phyloP scores from a whole-genome alignment of 257 asterid genomes.

The Catharanthus roseus region DNA sequence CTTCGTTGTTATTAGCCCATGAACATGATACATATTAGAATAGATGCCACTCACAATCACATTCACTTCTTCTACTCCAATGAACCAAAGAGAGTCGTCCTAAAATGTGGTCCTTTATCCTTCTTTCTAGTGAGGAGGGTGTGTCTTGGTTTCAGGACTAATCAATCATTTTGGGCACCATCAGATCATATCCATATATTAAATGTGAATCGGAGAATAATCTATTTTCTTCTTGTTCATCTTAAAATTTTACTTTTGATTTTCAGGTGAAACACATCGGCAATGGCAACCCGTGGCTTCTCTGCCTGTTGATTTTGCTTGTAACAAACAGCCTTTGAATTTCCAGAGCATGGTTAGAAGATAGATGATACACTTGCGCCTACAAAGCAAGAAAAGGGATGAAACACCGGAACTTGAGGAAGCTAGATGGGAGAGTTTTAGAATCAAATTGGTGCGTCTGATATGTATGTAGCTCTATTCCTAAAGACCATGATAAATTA shows the following conservation, averaged over 20 bases:
- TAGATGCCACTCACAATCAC: too few species aligned
- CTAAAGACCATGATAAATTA: neutral
- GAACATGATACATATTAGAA: neutral
- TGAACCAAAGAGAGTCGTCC: neutral
- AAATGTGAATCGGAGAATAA: too few species aligned
- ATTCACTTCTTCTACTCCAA: neutral
- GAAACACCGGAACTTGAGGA: neutral
- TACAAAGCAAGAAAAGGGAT: neutral
- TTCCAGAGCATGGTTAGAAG: neutral
- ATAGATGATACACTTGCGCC: neutral
- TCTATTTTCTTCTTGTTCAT: neutral
- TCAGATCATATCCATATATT: too few species aligned
- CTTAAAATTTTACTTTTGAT: neutral
- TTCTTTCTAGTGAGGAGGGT: too few species aligned
- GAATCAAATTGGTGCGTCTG: too few species aligned
- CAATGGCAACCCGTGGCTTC: neutral
- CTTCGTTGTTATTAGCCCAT: neutral
- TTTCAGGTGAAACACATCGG: constrained; percentile 15
- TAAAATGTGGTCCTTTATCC: neutral
- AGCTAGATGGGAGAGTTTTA: too few species aligned
- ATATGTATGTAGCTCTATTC: neutral
- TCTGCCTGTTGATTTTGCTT: constrained; percentile 2
- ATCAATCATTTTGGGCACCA: neutral
- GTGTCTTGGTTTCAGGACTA: neutral
- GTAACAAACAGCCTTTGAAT: neutral